Conservation (phyloP, 2,329 filamentous ascomycete species). For the Plectosphaerella cucumerina region DNA sequence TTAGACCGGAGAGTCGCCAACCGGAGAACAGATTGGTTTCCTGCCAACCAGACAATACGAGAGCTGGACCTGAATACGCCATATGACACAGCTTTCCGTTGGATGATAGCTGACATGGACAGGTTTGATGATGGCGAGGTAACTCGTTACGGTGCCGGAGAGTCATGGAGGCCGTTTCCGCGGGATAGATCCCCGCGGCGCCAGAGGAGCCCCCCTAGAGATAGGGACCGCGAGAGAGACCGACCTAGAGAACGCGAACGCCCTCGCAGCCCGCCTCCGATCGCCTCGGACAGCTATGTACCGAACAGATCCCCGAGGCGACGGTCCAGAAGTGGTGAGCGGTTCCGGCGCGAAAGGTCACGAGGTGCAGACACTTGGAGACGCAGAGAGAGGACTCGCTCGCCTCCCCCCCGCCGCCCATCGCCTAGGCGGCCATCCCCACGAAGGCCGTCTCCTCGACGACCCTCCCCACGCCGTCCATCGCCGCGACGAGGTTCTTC, state of each 20-base stretch:
- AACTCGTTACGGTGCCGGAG: conserved; percentile 56
- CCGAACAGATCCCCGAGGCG: conserved; percentile 37
- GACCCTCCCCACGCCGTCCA: conserved; percentile 2
- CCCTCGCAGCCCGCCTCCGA: conserved; percentile 23
- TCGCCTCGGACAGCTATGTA: conserved; percentile 41
- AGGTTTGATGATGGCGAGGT: conserved; percentile 61
- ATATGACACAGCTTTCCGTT: neutral
- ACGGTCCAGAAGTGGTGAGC: conserved; percentile 36
- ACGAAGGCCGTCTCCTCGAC: conserved; percentile 26
- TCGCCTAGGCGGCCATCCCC: conserved; percentile 4
- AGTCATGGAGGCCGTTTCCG: conserved; percentile 57
- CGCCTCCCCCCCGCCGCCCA: conserved; percentile 26
- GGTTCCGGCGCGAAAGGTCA: conserved; percentile 37
- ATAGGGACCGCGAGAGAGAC: conserved; percentile 13
- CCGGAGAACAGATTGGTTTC: too few species aligned
- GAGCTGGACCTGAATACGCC: neutral
- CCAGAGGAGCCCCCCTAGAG: conserved; percentile 20
- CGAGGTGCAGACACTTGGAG: conserved; percentile 18
- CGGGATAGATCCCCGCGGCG: conserved; percentile 42
- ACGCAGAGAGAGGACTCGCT: conserved; percentile 18
- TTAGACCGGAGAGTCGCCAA: too few species aligned
- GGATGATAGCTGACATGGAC: conserved; percentile 1
- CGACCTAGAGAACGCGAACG: conserved; percentile 18
- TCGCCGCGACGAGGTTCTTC: neutral
- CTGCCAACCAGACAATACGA: neutral